A percentile compares a stretch with the other conserved stretches of the same genome.
Evolutionary conservation across 1,284 basidiomycete genomes (phyloP).

Genomic region (Microbotryomycetes sp.): DNA sequence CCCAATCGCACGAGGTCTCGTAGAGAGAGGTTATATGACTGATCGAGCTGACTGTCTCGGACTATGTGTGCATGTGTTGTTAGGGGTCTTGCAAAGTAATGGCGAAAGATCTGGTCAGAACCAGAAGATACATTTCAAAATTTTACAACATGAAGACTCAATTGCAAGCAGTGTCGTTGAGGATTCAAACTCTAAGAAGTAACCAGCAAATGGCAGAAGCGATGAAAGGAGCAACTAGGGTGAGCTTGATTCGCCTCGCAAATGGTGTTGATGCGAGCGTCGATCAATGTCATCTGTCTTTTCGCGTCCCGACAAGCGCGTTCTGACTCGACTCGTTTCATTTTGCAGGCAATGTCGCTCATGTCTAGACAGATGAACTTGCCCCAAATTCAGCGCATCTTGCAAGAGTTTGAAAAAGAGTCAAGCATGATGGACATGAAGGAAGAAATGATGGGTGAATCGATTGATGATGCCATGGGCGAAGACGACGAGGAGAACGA

Average conservation of each 20-base stretch:
- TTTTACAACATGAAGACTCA: slow-evolving; percentile 99
- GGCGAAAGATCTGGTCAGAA: slow-evolving; percentile 96
- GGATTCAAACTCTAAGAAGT: slow-evolving; percentile 92
- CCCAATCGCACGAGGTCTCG: too few relatives aligned
- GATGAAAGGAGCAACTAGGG: slow-evolving; percentile 94
- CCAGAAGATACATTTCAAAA: slow-evolving; percentile 90
- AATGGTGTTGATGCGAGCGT: slow-evolving; percentile 5
- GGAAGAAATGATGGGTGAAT: slow-evolving; percentile 99
- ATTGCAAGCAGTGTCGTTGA: slow-evolving; percentile 87
- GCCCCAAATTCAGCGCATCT: slow-evolving; percentile 88
- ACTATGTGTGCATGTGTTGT: not conserved
- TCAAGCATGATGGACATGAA: slow-evolving; percentile 99
- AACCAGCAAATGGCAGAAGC: slow-evolving; percentile 99
- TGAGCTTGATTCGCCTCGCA: slow-evolving; percentile 45
- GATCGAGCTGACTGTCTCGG: not conserved
- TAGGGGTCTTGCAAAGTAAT: slow-evolving; percentile 98
- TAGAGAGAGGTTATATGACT: not conserved
- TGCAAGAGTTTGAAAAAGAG: slow-evolving; percentile 97
- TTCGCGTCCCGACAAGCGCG: not conserved
- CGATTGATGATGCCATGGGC: slow-evolving; percentile 98
- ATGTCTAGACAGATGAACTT: slow-evolving; percentile 97
- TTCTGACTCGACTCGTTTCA: not conserved
- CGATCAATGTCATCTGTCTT: not conserved
- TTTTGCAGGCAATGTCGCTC: slow-evolving; percentile 80
- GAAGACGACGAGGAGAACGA: slow-evolving; percentile 80